Percentiles rank a stretch among this genome's conserved stretches.
phyloP scores from a whole-genome alignment of 2,329 filamentous ascomycete genomes.

The Penicillium griseofulvum region DNA sequence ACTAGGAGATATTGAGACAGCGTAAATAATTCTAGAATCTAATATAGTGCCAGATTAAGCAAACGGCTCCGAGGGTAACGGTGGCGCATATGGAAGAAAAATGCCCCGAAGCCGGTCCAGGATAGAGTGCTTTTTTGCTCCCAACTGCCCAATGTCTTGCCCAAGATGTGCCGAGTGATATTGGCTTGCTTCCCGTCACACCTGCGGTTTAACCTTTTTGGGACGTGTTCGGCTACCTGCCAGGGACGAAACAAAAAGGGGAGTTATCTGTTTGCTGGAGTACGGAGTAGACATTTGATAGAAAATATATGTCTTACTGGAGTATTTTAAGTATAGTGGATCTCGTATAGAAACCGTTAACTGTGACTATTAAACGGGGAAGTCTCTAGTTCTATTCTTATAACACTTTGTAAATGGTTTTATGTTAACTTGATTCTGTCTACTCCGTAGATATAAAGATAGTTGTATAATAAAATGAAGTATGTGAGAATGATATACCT shows the following conservation, averaged over 20 bases:
- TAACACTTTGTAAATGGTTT: not conserved
- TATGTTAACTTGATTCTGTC: too few relatives aligned
- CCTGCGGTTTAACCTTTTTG: slow-evolving; percentile 3
- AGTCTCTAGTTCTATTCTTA: not conserved
- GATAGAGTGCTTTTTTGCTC: not conserved
- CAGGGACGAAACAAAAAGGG: not conserved
- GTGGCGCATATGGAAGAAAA: slow-evolving; percentile 5
- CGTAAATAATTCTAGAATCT: not conserved
- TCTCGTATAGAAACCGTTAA: not conserved
- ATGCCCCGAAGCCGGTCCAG: not conserved
- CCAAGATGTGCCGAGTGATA: not conserved
- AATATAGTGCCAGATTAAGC: too few relatives aligned
- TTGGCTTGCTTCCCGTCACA: slow-evolving; percentile 4
- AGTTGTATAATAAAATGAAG: too few relatives aligned
- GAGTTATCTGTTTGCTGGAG: not conserved
- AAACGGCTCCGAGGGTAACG: not conserved
- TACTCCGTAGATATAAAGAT: too few relatives aligned
- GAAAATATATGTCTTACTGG: too few relatives aligned
- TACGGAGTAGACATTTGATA: too few relatives aligned
- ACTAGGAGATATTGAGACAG: not conserved
- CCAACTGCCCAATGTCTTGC: not conserved
- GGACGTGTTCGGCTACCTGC: slow-evolving; percentile 4
- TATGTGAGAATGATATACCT: too few relatives aligned
- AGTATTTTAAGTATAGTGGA: not conserved
- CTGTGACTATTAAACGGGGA: not conserved